Percentiles rank a stretch among this genome's conserved stretches.
Evolutionary conservation across 768 basidiomycete genomes (phyloP).

Genomic region (Suillus weaverae): DNA sequence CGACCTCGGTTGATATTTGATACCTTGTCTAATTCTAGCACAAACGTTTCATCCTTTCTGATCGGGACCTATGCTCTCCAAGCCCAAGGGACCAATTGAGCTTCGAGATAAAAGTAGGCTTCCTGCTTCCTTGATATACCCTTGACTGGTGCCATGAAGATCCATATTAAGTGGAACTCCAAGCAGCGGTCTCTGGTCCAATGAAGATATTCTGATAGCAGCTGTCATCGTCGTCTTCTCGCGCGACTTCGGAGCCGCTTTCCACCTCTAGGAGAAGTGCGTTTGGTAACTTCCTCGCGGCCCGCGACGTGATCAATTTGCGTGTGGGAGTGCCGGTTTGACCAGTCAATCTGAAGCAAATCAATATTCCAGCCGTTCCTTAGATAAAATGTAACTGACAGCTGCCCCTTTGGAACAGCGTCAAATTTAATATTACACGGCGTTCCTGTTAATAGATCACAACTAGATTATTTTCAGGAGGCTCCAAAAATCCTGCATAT

Average conservation of each 20-base stretch:
- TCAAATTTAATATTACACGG: slow-evolving; percentile 12
- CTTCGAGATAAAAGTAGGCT: not conserved
- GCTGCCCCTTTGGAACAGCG: slow-evolving; percentile 9
- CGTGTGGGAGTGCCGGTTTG: not conserved
- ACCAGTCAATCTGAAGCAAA: not conserved
- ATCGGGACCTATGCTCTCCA: not conserved
- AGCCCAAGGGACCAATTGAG: too few species aligned
- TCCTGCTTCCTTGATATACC: not conserved
- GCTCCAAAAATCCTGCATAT: not conserved
- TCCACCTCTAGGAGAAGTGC: not conserved
- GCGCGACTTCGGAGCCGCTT: not conserved
- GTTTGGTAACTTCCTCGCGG: not conserved
- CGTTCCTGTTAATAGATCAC: slow-evolving; percentile 3
- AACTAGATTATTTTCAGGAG: slow-evolving; percentile 6
- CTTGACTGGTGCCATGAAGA: not conserved
- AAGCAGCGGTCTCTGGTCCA: not conserved
- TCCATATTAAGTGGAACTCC: not conserved
- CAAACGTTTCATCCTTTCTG: not conserved
- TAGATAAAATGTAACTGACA: not conserved
- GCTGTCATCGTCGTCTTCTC: not conserved
- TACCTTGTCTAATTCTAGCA: not conserved
- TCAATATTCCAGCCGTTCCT: not conserved
- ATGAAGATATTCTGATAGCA: not conserved
- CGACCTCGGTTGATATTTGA: not conserved
- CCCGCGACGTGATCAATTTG: not conserved